phyloP scores from a whole-genome alignment of 371 early-diverging fungal genomes.

The Fennellomyces sp. region DNA sequence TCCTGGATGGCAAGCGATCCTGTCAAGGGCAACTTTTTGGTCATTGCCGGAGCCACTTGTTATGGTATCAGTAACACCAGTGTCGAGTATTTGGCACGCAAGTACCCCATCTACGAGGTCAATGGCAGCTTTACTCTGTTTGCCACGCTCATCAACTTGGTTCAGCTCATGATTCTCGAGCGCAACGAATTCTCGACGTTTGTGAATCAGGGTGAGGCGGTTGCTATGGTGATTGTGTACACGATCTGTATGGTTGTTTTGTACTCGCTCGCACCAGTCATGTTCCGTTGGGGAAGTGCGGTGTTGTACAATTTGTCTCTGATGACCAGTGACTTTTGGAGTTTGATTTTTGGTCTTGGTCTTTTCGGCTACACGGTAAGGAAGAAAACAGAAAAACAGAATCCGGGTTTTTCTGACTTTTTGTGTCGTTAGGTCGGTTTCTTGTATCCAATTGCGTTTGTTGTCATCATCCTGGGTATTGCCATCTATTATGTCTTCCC shows the following conservation, averaged over 20 bases:
- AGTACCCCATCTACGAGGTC: conserved; percentile 72
- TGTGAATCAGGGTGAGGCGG: conserved; percentile 29
- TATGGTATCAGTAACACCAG: conserved; percentile 74
- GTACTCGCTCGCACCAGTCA: conserved; percentile 68
- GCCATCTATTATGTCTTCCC: conserved; percentile 66
- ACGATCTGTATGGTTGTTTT: conserved; percentile 68
- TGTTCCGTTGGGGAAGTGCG: conserved; percentile 72
- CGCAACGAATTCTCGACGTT: conserved; percentile 41
- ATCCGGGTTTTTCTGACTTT: not conserved
- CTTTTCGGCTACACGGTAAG: conserved; percentile 61
- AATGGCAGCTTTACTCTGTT: conserved; percentile 73
- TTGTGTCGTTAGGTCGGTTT: conserved; percentile 38
- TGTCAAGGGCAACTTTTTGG: conserved; percentile 72
- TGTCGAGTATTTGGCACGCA: conserved; percentile 71
- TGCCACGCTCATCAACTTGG: conserved; percentile 69
- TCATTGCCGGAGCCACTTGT: conserved; percentile 69
- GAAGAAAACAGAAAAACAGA: not conserved
- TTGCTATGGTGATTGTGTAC: conserved; percentile 65
- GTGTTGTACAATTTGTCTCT: conserved; percentile 79
- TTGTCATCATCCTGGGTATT: conserved; percentile 63
- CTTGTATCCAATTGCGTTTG: conserved; percentile 70
- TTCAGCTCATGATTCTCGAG: conserved; percentile 71
- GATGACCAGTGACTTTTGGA: conserved; percentile 79
- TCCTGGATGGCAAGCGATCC: conserved; percentile 50
- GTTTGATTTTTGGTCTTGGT: conserved; percentile 69